Evolutionary conservation across 257 asterid genomes (phyloP), one percentile per base, ranked within the genome.

Genomic region (Solanum medicagineum): DNA sequence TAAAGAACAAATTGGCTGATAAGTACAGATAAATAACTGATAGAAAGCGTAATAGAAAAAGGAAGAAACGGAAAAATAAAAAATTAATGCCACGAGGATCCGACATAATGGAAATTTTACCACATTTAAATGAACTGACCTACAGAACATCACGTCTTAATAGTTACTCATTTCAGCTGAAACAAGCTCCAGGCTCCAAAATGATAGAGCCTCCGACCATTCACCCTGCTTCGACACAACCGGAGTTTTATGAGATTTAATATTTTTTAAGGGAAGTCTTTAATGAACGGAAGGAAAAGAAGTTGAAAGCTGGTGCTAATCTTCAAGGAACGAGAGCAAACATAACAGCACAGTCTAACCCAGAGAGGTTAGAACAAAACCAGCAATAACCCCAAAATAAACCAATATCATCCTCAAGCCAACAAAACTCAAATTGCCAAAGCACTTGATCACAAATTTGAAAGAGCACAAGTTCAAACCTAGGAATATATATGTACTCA

Each of bases 181-280:
- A 86, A 91, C 91, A 88, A 89, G 93, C 95, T 93, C 98, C 97
- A 90, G 97, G 97, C 93, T 94, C 93, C 87, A 91, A 93, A 89
- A 94, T 90, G 93, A 90, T 88, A 90, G 97, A 93, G 95, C 97
- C 95, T 91, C 95, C 94, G 3, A 68, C 75, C 75, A 90, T 90
- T 79, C 90, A 90, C 96, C 99, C 99, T 94, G 98, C 93, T 95
- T 93, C 91, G 95, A 94, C 95, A 93, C 97, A 95, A 93, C 89
- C 93, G 94, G 86, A 92, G 90, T 91, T 89, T 89, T 89, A 94
- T 92, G 92, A 94, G 97, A 87, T 89, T 91, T 87, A 90, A 89
- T 83, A 85, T 62, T 88, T 62, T 88, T 88, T 85, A 89, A 71
- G 65, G 82, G 83, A 54, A 53, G 83, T 26, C 81, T 85, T 62